Evolutionary conservation across 2,329 filamentous ascomycete genomes (phyloP), one percentile per base, ranked within the genome.

Genomic region (Microdochium paspali): DNA sequence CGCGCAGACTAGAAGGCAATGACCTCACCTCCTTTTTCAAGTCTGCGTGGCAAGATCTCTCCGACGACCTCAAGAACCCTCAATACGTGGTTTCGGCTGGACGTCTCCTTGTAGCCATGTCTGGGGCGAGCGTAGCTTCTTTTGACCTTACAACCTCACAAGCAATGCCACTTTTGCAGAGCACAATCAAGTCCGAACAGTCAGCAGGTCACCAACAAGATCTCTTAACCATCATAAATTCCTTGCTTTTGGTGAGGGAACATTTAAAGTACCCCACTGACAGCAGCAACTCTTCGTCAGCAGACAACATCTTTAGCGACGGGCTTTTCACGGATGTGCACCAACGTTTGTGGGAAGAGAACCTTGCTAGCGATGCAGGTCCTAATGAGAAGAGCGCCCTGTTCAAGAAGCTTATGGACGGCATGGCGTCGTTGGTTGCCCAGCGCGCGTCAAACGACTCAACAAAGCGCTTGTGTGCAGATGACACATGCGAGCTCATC

Each of bases 21-120:
- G 60, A 68, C 45, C 64, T 77, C 7, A 62, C 65, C 28, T 64
- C 67, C 20, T 79, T 78, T 50, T 60, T 72, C 2, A 60, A 72
- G 26, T 62, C 67, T 10, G 70, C 77, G 4, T 75, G 74, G 49
- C 67, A 70, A 28, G 78, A 82, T 54, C 73, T 76, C 48, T 66
- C 70, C 13, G 69, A 72, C 24, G 77, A 81, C 47, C 59, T 81
- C 20, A 68, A 69, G 4, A 79, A 73, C 49, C 66, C 72, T 2
- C 71, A 69, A 12, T 80, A 80, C 51, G 68, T 73, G 1, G 69
- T 71, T 26, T 65, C 71, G 6, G 73, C 76, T 9, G 77, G 77
- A 5, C 68, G 74, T 32, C 63, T 80, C 7, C 60, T 80, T 9
- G 67, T 74, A 47, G 72, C 72, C 45, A 67, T 79, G 3, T 58